These are phyloP conservation scores for Syzygium grande DNA, from an alignment of 345 rosid genomes.

Conservation along the genomic window DNA sequence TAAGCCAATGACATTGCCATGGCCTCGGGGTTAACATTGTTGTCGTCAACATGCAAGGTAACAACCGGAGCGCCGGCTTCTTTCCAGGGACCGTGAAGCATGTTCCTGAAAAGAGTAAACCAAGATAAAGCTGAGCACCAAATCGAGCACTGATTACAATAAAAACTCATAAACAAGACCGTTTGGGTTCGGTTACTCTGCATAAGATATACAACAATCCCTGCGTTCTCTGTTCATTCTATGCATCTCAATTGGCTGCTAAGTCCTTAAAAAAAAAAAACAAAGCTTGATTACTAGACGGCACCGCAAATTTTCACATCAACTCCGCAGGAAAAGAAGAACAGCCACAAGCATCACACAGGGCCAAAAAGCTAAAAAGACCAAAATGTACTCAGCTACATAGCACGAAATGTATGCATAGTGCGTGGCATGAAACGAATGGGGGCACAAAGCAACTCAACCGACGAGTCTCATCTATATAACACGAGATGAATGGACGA, in stretches of 20 bases:
- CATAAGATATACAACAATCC: neutral
- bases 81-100: constrained; percentile 97
- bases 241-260: neutral
- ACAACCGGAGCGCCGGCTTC: constrained; percentile 79
- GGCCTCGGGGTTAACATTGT: constrained; percentile 82
- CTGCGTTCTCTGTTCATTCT: neutral
- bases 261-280: neutral
- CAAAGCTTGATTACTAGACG: neutral
- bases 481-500: neutral
- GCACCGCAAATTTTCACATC: neutral
- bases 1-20: constrained; percentile 80
- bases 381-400: neutral
- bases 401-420: neutral
- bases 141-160: neutral
- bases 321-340: neutral
- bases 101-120: constrained; percentile 40
- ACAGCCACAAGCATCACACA: neutral
- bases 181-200: neutral
- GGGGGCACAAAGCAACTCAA: neutral
- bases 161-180: neutral
- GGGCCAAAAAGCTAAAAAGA: neutral
- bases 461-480: neutral
- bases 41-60: constrained; percentile 76
- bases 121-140: neutral
- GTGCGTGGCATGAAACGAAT: neutral